These are phyloP conservation scores for Leccinum ponderosum DNA, from an alignment of 1,284 basidiomycete species.

Conservation along the genomic window DNA sequence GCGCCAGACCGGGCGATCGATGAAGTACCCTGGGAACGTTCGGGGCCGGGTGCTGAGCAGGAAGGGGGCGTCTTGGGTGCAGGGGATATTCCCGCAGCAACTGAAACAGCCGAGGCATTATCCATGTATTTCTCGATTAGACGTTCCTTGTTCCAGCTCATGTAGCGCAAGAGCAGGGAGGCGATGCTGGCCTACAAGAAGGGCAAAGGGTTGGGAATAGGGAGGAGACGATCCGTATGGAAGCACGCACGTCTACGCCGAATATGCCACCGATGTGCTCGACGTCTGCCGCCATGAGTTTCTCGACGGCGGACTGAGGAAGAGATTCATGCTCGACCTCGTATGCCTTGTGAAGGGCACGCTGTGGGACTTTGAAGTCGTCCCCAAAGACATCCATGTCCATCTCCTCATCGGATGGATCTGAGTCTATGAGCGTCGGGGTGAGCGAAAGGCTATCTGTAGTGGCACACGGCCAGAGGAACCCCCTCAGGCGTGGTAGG, in stretches of 20 bases:
- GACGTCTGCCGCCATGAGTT: conserved; percentile 74
- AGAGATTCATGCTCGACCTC: conserved; percentile 81
- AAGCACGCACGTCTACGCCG: conserved; percentile 74
- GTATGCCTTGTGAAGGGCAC: conserved; percentile 66
- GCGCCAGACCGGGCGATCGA: conserved; percentile 24
- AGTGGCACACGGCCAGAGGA: conserved; percentile 20
- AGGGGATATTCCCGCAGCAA: conserved; percentile 64
- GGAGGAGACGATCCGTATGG: neutral
- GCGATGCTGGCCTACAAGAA: conserved; percentile 52
- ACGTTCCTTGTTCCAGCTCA: conserved; percentile 95
- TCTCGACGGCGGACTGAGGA: conserved; percentile 70
- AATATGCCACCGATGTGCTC: conserved; percentile 86
- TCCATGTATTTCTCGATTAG: conserved; percentile 97
- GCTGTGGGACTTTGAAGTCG: conserved; percentile 58
- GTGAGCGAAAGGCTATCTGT: conserved; percentile 9
- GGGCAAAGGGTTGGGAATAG: neutral
- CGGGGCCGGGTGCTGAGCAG: conserved; percentile 34
- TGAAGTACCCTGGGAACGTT: conserved; percentile 34
- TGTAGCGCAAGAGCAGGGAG: conserved; percentile 80
- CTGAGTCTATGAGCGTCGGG: conserved; percentile 37
- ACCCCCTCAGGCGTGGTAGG: neutral
- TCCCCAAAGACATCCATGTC: conserved; percentile 63
- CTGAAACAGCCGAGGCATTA: conserved; percentile 68
- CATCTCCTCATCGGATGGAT: conserved; percentile 60
- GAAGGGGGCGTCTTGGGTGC: conserved; percentile 38